These are phyloP conservation scores for Dendrobium nobile DNA, from an alignment of 106 monocot species.

Conservation along the genomic window DNA sequence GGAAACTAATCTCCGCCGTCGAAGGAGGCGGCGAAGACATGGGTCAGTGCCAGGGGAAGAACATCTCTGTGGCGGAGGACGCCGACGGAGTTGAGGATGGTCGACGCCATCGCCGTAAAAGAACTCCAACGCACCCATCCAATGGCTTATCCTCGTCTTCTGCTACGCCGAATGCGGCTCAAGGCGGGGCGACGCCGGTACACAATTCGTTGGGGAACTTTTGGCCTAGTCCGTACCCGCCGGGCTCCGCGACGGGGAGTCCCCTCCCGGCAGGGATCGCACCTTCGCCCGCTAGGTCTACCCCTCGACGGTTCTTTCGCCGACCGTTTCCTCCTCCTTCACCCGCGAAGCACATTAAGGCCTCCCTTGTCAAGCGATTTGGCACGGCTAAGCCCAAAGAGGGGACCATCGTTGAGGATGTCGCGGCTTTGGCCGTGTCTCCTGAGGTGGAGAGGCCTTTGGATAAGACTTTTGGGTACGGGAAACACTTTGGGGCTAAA, in stretches of 20 bases:
- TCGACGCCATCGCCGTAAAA: background rate
- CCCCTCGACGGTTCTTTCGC: slow-evolving; percentile 49
- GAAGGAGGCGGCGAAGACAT: slow-evolving; percentile 7
- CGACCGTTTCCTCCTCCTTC: slow-evolving; percentile 57
- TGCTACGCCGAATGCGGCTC: background rate
- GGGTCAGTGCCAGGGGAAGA: slow-evolving; percentile 30
- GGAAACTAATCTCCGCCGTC: background rate
- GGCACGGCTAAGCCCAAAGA: slow-evolving; percentile 23
- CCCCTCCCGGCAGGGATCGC: slow-evolving; percentile 19
- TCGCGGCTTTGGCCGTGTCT: slow-evolving; percentile 11
- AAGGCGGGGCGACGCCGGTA: slow-evolving; percentile 10
- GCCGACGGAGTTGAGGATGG: background rate
- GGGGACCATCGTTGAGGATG: slow-evolving; percentile 18
- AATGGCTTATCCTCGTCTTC: background rate
- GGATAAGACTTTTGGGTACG: slow-evolving; percentile 41
- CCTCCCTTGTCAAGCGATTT: slow-evolving; percentile 29
- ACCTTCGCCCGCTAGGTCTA: slow-evolving; percentile 29
- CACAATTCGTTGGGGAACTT: slow-evolving; percentile 6
- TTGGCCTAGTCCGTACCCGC: slow-evolving; percentile 26
- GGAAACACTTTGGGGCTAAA: slow-evolving; percentile 31
- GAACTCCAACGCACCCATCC: background rate
- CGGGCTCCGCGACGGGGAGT: slow-evolving; percentile 13
- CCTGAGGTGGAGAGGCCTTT: slow-evolving; percentile 11
- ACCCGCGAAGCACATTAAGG: slow-evolving; percentile 46
- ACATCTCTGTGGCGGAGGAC: slow-evolving; percentile 15